A percentile compares a stretch with the other conserved stretches of the same genome.
phyloP scores from a whole-genome alignment of 2,329 filamentous ascomycete genomes.

The Claviceps sorghi region DNA sequence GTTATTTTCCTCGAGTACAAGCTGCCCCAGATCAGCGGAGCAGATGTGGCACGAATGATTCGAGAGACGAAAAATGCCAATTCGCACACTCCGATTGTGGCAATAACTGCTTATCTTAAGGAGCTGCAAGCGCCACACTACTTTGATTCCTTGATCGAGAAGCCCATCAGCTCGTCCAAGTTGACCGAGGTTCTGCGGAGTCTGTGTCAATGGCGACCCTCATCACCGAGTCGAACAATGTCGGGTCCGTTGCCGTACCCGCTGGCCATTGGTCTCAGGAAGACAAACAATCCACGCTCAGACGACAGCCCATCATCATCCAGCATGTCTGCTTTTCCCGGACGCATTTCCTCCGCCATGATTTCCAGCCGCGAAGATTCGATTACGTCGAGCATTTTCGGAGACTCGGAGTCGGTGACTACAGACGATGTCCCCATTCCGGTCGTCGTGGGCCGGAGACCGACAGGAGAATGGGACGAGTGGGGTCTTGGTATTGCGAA shows the following conservation, averaged over 20 bases:
- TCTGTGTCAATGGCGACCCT: slow-evolving; percentile 86
- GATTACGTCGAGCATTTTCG: slow-evolving; percentile 74
- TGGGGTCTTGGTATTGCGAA: slow-evolving; percentile 66
- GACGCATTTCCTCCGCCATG: slow-evolving; percentile 59
- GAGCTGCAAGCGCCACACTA: slow-evolving; percentile 89
- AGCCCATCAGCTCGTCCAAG: slow-evolving; percentile 87
- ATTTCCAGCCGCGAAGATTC: slow-evolving; percentile 78
- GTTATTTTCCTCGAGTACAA: slow-evolving; percentile 98
- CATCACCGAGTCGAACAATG: slow-evolving; percentile 33
- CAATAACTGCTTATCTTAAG: slow-evolving; percentile 95
- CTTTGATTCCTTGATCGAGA: slow-evolving; percentile 91
- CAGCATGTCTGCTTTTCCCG: slow-evolving; percentile 56
- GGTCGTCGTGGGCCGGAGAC: slow-evolving; percentile 58
- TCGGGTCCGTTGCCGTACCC: slow-evolving; percentile 39
- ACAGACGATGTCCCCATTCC: slow-evolving; percentile 58
- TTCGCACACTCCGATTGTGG: slow-evolving; percentile 85
- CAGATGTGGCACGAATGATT: slow-evolving; percentile 94
- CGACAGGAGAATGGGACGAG: slow-evolving; percentile 65
- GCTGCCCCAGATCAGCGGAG: slow-evolving; percentile 84
- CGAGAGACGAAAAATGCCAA: slow-evolving; percentile 93
- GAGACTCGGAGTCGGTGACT: slow-evolving; percentile 65
- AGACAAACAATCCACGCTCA: slow-evolving; percentile 44
- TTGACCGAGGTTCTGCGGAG: slow-evolving; percentile 74
- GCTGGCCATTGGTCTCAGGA: slow-evolving; percentile 49
- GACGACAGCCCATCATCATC: slow-evolving; percentile 83